These are phyloP conservation scores for Nannizziopsis arthrosporioides DNA, from an alignment of 2,329 filamentous ascomycete species.

Conservation along the genomic window DNA sequence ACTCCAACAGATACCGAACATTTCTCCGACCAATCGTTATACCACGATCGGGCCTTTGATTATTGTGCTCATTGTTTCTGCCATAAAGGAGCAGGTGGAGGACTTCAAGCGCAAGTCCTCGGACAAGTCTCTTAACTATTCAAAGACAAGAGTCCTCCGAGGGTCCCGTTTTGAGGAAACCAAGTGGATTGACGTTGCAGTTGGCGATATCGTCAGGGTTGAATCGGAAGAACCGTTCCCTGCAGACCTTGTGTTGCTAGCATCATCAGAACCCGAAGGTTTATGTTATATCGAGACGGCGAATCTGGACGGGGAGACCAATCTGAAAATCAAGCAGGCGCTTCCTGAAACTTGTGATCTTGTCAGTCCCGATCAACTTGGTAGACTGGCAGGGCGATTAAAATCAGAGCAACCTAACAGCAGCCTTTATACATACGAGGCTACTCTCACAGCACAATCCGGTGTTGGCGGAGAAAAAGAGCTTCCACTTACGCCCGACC, in stretches of 20 bases:
- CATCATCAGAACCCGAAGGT: constrained; percentile 92
- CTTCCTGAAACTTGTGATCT: constrained; percentile 82
- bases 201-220: constrained; percentile 86
- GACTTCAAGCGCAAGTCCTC: constrained; percentile 82
- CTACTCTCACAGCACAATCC: constrained; percentile 78
- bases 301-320: constrained; percentile 94
- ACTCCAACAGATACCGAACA: constrained; percentile 85
- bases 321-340: constrained; percentile 96
- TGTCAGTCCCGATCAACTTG: constrained; percentile 76
- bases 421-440: constrained; percentile 96
- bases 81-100: constrained; percentile 85
- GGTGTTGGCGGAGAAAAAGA: constrained; percentile 82
- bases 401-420: constrained; percentile 96
- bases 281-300: constrained; percentile 98
- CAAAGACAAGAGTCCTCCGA: constrained; percentile 68
- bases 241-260: constrained; percentile 80
- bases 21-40: constrained; percentile 89
- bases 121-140: constrained; percentile 77
- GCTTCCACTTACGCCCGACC: constrained; percentile 76
- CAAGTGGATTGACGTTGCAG: constrained; percentile 85
- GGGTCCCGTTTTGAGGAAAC: constrained; percentile 76
- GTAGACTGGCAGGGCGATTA: constrained; percentile 71
- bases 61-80: constrained; percentile 86
- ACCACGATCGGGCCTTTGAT: constrained; percentile 92
- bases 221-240: constrained; percentile 93